A percentile compares a stretch with the other conserved stretches of the same genome.
These are phyloP conservation scores for Globisporangium spinosum DNA, from an alignment of 352 stramenopile genomes.

Conservation along the genomic window DNA sequence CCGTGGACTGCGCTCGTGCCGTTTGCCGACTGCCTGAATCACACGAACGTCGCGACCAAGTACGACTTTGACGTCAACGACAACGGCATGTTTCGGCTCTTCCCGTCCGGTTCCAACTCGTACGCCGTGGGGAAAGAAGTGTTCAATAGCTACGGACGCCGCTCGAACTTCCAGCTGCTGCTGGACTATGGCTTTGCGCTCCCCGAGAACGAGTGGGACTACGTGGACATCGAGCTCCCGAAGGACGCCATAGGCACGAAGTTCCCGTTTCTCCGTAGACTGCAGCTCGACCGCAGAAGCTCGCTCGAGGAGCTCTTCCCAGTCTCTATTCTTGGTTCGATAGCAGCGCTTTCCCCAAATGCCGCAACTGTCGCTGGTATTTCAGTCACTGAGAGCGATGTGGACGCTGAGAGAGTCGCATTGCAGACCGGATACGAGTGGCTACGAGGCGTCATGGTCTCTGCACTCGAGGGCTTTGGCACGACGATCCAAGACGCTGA, in stretches of 20 bases:
- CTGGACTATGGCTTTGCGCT: constrained; percentile 93
- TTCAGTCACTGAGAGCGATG: not conserved
- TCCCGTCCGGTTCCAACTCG: constrained; percentile 49
- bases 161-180: constrained; percentile 86
- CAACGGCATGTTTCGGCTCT: constrained; percentile 63
- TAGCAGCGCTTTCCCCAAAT: not conserved
- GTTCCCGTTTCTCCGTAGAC: constrained; percentile 44
- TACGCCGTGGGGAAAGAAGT: constrained; percentile 70
- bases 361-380: not conserved
- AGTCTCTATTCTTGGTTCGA: not conserved
- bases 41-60: constrained; percentile 87
- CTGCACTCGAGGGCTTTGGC: constrained; percentile 21
- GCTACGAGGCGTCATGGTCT: constrained; percentile 18
- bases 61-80: constrained; percentile 75
- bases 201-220: constrained; percentile 87
- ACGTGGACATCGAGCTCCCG: constrained; percentile 55
- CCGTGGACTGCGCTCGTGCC: constrained; percentile 90
- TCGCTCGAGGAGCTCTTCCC: constrained; percentile 54
- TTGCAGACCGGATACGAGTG: constrained; percentile 10
- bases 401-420: constrained; percentile 3
- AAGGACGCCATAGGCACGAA: constrained; percentile 31
- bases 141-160: constrained; percentile 91
- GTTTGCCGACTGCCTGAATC: constrained; percentile 92
- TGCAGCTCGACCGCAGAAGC: constrained; percentile 46
- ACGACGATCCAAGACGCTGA: constrained; percentile 26